phyloP scores from a whole-genome alignment of 1,284 basidiomycete genomes.

The Irpex sp. region DNA sequence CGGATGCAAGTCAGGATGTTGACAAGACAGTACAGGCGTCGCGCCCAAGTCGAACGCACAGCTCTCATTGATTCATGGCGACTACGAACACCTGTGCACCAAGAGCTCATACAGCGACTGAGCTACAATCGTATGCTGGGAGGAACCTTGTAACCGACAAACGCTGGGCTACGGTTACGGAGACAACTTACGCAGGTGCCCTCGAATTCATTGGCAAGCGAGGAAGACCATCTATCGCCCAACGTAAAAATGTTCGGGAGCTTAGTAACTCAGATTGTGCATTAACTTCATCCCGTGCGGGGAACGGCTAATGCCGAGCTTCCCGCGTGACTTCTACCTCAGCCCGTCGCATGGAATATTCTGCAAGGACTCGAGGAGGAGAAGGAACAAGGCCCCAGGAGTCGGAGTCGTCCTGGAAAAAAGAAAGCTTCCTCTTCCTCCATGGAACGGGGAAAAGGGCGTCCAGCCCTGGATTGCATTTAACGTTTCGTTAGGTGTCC shows the following conservation, averaged over 20 bases:
- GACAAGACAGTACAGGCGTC: not conserved
- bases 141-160: not conserved
- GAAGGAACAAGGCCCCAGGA: not conserved
- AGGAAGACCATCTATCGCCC: not conserved
- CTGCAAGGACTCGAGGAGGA: not conserved
- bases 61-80: not conserved
- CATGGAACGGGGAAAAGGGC: not conserved
- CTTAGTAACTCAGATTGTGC: not conserved
- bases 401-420: not conserved
- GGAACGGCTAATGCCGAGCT: not conserved
- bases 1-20: not conserved
- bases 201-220: no score
- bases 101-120: no score
- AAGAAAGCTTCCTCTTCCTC: not conserved
- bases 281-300: not conserved
- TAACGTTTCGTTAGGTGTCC: no score
- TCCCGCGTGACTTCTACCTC: not conserved
- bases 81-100: not conserved
- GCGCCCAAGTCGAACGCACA: not conserved
- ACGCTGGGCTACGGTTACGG: no score
- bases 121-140: not conserved
- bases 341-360: not conserved
- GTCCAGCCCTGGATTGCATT: not conserved
- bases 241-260: not conserved
- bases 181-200: no score